These are phyloP conservation scores for Suillus spraguei DNA, from an alignment of 768 basidiomycete genomes.

Conservation along the genomic window DNA sequence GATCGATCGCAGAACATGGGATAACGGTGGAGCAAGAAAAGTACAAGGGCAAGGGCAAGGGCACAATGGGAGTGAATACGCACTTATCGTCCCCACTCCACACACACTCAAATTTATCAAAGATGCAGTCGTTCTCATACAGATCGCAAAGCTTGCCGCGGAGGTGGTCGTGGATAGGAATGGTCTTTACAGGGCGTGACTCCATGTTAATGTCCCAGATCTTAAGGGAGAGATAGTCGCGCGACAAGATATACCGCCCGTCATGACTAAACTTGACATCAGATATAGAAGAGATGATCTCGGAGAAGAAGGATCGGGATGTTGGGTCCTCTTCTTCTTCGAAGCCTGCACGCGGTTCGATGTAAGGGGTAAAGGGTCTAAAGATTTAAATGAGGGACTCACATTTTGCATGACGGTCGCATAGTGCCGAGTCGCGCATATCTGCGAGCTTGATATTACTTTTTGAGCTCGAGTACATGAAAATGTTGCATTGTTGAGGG, in stretches of 20 bases:
- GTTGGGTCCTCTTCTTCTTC: slow-evolving; percentile 99
- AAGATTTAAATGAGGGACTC: slow-evolving; percentile 33
- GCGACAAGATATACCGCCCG: slow-evolving; percentile 93
- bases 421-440: slow-evolving; percentile 97
- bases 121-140: slow-evolving; percentile 99
- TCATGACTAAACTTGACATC: slow-evolving; percentile 99
- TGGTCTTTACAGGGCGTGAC: slow-evolving; percentile 92
- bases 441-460: slow-evolving; percentile 99
- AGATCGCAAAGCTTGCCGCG: slow-evolving; percentile 97
- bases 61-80: slow-evolving; percentile 42
- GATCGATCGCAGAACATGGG: not conserved
- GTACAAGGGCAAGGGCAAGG: slow-evolving; percentile 2
- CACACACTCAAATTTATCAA: slow-evolving; percentile 99
- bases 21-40: slow-evolving; percentile 14
- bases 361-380: slow-evolving; percentile 17
- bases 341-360: slow-evolving; percentile 62
- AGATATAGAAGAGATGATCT: slow-evolving; percentile 99
- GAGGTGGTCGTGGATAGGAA: slow-evolving; percentile 97
- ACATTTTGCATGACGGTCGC: slow-evolving; percentile 97
- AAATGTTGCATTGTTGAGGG: slow-evolving; percentile 94
- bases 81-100: slow-evolving; percentile 97
- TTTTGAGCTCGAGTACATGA: slow-evolving; percentile 99
- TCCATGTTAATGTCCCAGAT: slow-evolving; percentile 99
- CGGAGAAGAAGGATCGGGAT: slow-evolving; percentile 98
- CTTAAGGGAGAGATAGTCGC: slow-evolving; percentile 97